Percentiles rank a stretch among this genome's conserved stretches.
Conservation (phyloP, 2,329 filamentous ascomycete species). For the Amylocarpus encephaloides region DNA sequence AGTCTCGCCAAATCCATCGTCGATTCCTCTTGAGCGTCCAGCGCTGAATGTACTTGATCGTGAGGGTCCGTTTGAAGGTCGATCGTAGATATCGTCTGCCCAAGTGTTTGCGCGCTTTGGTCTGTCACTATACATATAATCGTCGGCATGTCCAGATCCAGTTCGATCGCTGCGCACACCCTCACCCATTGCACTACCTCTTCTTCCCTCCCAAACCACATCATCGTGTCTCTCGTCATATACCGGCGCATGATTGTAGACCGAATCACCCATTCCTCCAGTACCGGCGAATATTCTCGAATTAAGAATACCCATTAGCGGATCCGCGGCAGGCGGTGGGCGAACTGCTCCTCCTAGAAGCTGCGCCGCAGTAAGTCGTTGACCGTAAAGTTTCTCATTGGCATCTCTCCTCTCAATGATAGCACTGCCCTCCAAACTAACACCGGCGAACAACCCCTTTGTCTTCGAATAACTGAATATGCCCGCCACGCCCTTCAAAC, state of each 20-base stretch:
- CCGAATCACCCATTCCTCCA: slow-evolving; percentile 48
- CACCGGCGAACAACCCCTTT: slow-evolving; percentile 92
- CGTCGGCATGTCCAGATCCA: slow-evolving; percentile 37
- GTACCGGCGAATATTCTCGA: slow-evolving; percentile 75
- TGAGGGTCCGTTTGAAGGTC: slow-evolving; percentile 34
- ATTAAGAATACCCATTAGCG: slow-evolving; percentile 78
- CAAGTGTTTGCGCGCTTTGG: slow-evolving; percentile 63
- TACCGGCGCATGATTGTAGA: slow-evolving; percentile 91
- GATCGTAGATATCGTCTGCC: slow-evolving; percentile 70
- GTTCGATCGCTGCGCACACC: slow-evolving; percentile 48
- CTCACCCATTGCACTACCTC: slow-evolving; percentile 65
- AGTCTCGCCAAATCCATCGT: slow-evolving; percentile 48
- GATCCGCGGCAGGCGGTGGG: slow-evolving; percentile 74
- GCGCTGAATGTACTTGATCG: slow-evolving; percentile 20
- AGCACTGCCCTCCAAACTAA: slow-evolving; percentile 86
- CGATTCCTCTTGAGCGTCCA: slow-evolving; percentile 37
- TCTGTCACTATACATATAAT: slow-evolving; percentile 46
- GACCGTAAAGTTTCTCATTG: slow-evolving; percentile 92
- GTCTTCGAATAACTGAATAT: slow-evolving; percentile 98
- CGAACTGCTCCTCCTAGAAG: slow-evolving; percentile 73
- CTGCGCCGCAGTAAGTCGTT: slow-evolving; percentile 72
- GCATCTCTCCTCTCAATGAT: slow-evolving; percentile 94
- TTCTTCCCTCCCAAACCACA: slow-evolving; percentile 73
- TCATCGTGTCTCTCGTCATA: slow-evolving; percentile 82
- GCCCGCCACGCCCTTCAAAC: slow-evolving; percentile 78